These are phyloP conservation scores for Pugionium dolabratum DNA, from an alignment of 345 rosid genomes.

Conservation along the genomic window DNA sequence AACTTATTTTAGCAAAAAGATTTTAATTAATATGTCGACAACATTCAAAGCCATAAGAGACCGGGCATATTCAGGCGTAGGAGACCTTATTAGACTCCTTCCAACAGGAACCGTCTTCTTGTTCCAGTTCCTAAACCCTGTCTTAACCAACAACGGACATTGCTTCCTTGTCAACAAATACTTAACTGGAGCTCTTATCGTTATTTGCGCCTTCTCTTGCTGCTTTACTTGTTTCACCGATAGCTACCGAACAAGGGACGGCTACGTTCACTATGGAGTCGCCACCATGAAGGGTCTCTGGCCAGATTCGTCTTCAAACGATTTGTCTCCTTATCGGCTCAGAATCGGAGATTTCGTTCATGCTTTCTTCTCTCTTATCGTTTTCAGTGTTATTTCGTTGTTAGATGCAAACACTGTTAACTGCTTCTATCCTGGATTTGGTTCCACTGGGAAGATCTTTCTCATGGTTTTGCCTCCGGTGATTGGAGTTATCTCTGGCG, in stretches of 20 bases:
- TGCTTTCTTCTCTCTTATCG: slow-evolving; percentile 54
- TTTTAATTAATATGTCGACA: slow-evolving; percentile 30
- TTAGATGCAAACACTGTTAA: slow-evolving; percentile 61
- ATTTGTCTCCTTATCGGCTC: slow-evolving; percentile 57
- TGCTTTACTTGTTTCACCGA: slow-evolving; percentile 79
- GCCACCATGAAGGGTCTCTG: slow-evolving; percentile 63
- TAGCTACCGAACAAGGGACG: slow-evolving; percentile 60
- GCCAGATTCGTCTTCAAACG: slow-evolving; percentile 47
- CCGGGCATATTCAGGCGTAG: slow-evolving; percentile 53
- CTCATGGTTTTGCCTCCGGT: slow-evolving; percentile 71
- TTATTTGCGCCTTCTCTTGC: slow-evolving; percentile 67
- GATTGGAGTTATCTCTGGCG: slow-evolving; percentile 59
- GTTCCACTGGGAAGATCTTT: slow-evolving; percentile 51
- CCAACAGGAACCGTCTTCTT: slow-evolving; percentile 88
- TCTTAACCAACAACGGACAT: slow-evolving; percentile 70
- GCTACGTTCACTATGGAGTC: slow-evolving; percentile 59
- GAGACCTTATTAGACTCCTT: slow-evolving; percentile 78
- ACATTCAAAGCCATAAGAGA: slow-evolving; percentile 47
- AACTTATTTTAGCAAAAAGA: slow-evolving; percentile 1
- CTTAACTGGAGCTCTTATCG: slow-evolving; percentile 56
- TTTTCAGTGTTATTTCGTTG: slow-evolving; percentile 60
- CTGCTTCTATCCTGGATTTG: slow-evolving; percentile 67
- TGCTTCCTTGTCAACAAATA: slow-evolving; percentile 59
- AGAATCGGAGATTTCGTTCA: slow-evolving; percentile 70
- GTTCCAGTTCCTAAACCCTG: slow-evolving; percentile 82